phyloP scores from a whole-genome alignment of 2,329 filamentous ascomycete species.

The Ampelomyces quisqualis region DNA sequence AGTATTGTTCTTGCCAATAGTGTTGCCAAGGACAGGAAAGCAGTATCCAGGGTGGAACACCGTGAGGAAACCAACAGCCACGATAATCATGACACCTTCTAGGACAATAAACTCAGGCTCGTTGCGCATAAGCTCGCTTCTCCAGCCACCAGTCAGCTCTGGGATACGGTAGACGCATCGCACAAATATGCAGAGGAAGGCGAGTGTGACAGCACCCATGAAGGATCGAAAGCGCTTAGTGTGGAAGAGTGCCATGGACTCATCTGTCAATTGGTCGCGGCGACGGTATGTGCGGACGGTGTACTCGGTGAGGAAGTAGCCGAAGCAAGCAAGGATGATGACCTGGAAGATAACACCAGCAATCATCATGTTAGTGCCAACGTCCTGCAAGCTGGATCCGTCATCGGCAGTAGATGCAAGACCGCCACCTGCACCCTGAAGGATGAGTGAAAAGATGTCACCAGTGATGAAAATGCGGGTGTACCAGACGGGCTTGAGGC shows the following conservation, averaged over 20 bases:
- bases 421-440: slow-evolving; percentile 61
- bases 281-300: slow-evolving; percentile 32
- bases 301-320: slow-evolving; percentile 45
- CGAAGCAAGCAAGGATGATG: slow-evolving; percentile 53
- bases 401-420: slow-evolving; percentile 55
- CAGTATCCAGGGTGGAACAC: slow-evolving; percentile 50
- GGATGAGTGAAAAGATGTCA: slow-evolving; percentile 59
- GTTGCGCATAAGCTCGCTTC: slow-evolving; percentile 50
- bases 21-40: slow-evolving; percentile 37
- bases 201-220: slow-evolving; percentile 38
- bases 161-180: slow-evolving; percentile 54
- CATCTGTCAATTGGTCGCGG: slow-evolving; percentile 23
- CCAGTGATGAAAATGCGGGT: slow-evolving; percentile 62
- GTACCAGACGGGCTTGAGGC: slow-evolving; percentile 46
- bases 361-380: slow-evolving; percentile 59
- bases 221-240: slow-evolving; percentile 34
- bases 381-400: slow-evolving; percentile 42
- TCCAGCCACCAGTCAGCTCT: slow-evolving; percentile 52
- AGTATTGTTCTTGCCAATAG: slow-evolving; percentile 17
- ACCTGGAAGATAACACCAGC: slow-evolving; percentile 61
- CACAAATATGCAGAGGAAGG: slow-evolving; percentile 50
- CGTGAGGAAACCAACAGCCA: slow-evolving; percentile 50
- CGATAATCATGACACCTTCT: slow-evolving; percentile 56
- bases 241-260: slow-evolving; percentile 23
- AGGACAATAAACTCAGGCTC: slow-evolving; percentile 53